Evolutionary conservation across 2,329 filamentous ascomycete species (phyloP), one percentile per base, ranked within the genome.

Genomic region (Colletotrichum sp.): DNA sequence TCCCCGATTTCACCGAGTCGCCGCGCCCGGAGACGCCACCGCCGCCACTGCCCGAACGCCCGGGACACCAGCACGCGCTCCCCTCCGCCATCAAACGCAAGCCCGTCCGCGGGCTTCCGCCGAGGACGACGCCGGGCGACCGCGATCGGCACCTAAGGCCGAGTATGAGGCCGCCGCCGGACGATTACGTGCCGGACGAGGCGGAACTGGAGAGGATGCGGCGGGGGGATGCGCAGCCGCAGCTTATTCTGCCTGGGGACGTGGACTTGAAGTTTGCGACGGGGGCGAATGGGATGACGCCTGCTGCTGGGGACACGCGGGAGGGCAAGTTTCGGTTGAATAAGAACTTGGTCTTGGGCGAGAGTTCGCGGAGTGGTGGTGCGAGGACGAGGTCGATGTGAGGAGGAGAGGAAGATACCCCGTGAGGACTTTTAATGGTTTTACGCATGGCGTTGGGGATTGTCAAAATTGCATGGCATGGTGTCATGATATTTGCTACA

Each of bases 211-310:
- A 69, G 76, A 71, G 80, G 65, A 70, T 73, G 34, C 60, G 71
- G 60, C 57, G 80, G 65, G 80, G 80, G 4, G 80, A 81, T 13
- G 62, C 76, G 10, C 80, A 81, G 72, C 79, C 80, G 16, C 80
- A 81, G 72, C 69, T 80, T 3, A 77, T 80, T 5, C 55, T 77
- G 57, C 63, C 73, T 4, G 73, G 66, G 18, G 70, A 75, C 26
- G 64, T 72, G 63, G 76, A 74, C 57, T 30, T 76, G 26, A 78
- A 78, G 68, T 78, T 78, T 34, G 65, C 76, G 24, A 69, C 77
- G 49, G 72, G 66, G 67, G 68, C 65, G 26, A 70, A 73, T 12
- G 73, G 76, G 8, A 69, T 72, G 72, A 77, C 72, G 68, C 76
- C 76, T 12, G 76, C 68, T 16, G 72, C 76, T 21, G 44, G 62